These are phyloP conservation scores for Talaromyces proteolyticus DNA, from an alignment of 495 filamentous ascomycete species.

Conservation along the genomic window DNA sequence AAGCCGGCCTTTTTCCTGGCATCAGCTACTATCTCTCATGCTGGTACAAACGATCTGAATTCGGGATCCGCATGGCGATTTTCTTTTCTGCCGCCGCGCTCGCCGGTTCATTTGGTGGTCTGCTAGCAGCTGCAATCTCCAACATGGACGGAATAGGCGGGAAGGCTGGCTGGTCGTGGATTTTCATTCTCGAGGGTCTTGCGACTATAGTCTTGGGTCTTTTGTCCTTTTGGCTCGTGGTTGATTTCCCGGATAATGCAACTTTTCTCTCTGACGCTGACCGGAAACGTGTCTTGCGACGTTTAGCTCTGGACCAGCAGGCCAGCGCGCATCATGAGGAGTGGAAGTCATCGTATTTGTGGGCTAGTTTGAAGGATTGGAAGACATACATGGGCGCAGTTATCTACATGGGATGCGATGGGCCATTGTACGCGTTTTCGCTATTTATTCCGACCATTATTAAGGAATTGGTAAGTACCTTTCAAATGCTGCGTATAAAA, in stretches of 20 bases:
- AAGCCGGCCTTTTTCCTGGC: conserved; percentile 83
- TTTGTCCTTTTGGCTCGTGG: conserved; percentile 76
- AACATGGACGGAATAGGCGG: conserved; percentile 68
- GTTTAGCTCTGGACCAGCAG: conserved; percentile 73
- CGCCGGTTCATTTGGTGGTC: conserved; percentile 79
- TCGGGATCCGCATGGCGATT: conserved; percentile 72
- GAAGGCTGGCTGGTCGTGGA: conserved; percentile 73
- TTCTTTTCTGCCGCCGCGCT: conserved; percentile 89
- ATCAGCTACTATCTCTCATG: conserved; percentile 85
- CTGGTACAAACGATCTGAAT: conserved; percentile 80
- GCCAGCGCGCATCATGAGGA: conserved; percentile 72
- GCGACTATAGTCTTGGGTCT: conserved; percentile 69
- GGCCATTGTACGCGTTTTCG: conserved; percentile 80
- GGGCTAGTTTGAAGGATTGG: conserved; percentile 73
- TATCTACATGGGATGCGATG: conserved; percentile 71
- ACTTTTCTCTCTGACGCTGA: conserved; percentile 69
- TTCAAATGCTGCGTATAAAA: background rate
- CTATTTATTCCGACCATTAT: conserved; percentile 90
- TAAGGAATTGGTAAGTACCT: conserved; percentile 40
- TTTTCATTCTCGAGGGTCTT: conserved; percentile 46
- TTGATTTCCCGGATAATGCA: conserved; percentile 84
- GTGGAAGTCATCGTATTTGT: conserved; percentile 72
- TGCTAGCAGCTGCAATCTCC: conserved; percentile 73
- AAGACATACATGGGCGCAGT: conserved; percentile 76
- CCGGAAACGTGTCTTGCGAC: conserved; percentile 63